Conservation (phyloP, 805 yeast species). For the Suhomyces emberorum region DNA sequence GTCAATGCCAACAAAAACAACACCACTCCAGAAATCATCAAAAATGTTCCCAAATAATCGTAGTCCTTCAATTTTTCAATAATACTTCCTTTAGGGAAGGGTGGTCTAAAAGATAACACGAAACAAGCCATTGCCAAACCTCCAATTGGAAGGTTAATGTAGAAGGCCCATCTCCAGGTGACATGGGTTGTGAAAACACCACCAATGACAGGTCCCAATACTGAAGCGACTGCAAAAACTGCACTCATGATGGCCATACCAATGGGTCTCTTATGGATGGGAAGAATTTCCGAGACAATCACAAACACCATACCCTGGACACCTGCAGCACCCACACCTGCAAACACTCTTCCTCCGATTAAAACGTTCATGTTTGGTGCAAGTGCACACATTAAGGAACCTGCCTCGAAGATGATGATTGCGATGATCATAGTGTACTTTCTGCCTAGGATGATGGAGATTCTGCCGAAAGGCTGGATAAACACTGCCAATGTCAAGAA, state of each 20-base stretch:
- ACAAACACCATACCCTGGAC: conserved; percentile 27
- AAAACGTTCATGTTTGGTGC: conserved; percentile 32
- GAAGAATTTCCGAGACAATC: conserved; percentile 30
- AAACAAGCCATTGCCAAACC: conserved; percentile 18
- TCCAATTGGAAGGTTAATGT: conserved; percentile 25
- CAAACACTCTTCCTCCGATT: conserved; percentile 40
- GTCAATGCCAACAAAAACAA: conserved; percentile 21
- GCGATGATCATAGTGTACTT: conserved; percentile 27
- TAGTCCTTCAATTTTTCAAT: conserved; percentile 14
- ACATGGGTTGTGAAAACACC: conserved; percentile 25
- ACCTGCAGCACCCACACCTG: conserved; percentile 38
- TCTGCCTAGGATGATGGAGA: conserved; percentile 36
- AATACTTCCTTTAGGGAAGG: conserved; percentile 11
- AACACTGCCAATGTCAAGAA: conserved; percentile 32
- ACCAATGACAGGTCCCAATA: conserved; percentile 24
- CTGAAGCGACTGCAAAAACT: conserved; percentile 21
- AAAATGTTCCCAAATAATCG: conserved; percentile 19
- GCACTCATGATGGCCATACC: conserved; percentile 18
- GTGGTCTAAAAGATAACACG: conserved; percentile 17
- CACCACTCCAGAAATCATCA: conserved; percentile 18
- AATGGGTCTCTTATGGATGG: conserved; percentile 25
- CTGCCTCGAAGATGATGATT: conserved; percentile 27
- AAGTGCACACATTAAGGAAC: conserved; percentile 38
- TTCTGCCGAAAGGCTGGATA: conserved; percentile 34
- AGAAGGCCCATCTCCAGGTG: conserved; percentile 27